Conservation (phyloP, 192 early-diverging fungal genomes). For the Umbelopsis sp. region DNA sequence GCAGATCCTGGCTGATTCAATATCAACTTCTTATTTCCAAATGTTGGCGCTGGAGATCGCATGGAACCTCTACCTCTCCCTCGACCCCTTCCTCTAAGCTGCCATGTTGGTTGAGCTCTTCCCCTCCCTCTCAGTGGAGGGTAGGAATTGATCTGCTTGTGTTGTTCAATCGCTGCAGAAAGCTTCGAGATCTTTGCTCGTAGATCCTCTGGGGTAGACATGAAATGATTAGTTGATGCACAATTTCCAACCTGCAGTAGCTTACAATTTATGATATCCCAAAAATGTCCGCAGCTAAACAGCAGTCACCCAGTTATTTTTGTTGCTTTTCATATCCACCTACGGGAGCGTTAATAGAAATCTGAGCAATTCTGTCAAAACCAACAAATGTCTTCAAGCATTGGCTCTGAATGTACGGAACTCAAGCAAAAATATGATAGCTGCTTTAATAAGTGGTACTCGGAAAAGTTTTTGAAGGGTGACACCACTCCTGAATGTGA, state of each 20-base stretch:
- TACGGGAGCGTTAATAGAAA: too few species aligned
- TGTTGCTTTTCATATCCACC: background rate
- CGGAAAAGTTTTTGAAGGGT: constrained; percentile 92
- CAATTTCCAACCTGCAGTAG: too few species aligned
- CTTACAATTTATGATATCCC: background rate
- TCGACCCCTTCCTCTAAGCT: background rate
- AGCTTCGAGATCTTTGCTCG: constrained; percentile 10
- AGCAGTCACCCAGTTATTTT: background rate
- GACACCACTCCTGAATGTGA: constrained; percentile 78
- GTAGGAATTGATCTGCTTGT: background rate
- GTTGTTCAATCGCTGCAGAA: background rate
- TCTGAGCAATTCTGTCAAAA: background rate
- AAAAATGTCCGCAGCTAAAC: background rate
- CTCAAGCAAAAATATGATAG: constrained; percentile 86
- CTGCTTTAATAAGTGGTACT: constrained; percentile 97
- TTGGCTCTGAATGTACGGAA: constrained; percentile 72
- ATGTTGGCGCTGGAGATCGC: background rate
- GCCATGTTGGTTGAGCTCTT: background rate
- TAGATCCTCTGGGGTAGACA: background rate
- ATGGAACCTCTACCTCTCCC: background rate
- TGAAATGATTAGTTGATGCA: background rate
- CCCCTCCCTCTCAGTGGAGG: background rate
- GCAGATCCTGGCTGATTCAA: constrained; percentile 2
- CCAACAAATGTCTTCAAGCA: constrained; percentile 57
- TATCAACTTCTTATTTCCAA: constrained; percentile 1